phyloP scores from a whole-genome alignment of 1,139 yeast genomes.

The Blastobotrys arbuscula region DNA sequence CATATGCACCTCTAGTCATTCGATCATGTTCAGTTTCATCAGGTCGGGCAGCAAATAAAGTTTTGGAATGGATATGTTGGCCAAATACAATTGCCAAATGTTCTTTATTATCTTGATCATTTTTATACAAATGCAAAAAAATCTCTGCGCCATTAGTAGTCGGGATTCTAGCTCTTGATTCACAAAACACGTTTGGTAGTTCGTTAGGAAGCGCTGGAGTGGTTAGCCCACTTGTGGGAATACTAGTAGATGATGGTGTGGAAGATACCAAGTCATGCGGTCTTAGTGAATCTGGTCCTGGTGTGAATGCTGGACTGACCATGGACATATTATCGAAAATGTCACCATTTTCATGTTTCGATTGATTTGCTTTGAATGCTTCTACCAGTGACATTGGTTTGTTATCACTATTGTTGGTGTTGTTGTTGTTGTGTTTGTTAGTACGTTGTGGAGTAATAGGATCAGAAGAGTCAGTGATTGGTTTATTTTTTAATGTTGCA shows the following conservation, averaged over 20 bases:
- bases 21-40: constrained; percentile 86
- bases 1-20: constrained; percentile 96
- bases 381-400: background rate
- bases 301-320: constrained; percentile 35
- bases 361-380: constrained; percentile 1
- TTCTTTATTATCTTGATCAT: constrained; percentile 83
- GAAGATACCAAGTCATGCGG: constrained; percentile 5
- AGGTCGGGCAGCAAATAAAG: constrained; percentile 55
- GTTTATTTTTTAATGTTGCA: background rate
- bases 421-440: background rate
- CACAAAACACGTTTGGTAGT: constrained; percentile 75
- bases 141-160: constrained; percentile 93
- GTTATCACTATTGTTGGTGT: background rate
- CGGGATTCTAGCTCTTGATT: constrained; percentile 89
- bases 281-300: constrained; percentile 16
- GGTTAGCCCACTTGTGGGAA: background rate
- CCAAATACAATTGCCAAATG: constrained; percentile 97
- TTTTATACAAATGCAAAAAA: constrained; percentile 81
- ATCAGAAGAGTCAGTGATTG: too few relatives aligned
- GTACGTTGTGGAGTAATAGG: background rate
- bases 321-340: constrained; percentile 29
- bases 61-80: constrained; percentile 73
- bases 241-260: background rate
- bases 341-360: constrained; percentile 2
- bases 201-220: constrained; percentile 13